phyloP scores from a whole-genome alignment of 345 rosid species.

The Euphorbia tirucalli region DNA sequence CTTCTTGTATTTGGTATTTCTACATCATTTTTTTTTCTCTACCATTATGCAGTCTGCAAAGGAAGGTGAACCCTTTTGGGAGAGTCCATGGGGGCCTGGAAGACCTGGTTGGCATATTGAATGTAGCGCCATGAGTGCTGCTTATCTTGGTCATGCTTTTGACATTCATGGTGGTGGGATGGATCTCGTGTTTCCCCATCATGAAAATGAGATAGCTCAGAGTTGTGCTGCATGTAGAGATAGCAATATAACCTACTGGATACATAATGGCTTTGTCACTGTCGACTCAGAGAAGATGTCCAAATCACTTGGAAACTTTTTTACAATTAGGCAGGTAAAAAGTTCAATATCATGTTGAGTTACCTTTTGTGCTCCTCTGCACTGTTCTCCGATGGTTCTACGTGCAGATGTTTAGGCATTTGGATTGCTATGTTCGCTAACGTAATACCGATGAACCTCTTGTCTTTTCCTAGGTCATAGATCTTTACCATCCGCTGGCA shows the following conservation, averaged over 20 bases:
- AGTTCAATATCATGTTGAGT: not conserved
- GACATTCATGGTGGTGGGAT: conserved; percentile 98
- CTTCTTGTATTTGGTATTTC: not conserved
- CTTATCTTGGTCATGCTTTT: conserved; percentile 80
- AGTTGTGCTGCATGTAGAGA: conserved; percentile 86
- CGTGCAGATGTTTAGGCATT: not conserved
- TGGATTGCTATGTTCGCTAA: not conserved
- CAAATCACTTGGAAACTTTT: conserved; percentile 93
- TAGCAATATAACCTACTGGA: conserved; percentile 80
- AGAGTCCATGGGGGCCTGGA: conserved; percentile 98
- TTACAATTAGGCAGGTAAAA: conserved; percentile 87
- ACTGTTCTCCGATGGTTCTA: not conserved
- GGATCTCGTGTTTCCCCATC: conserved; percentile 99
- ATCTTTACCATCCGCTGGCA: conserved; percentile 83
- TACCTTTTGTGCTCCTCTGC: not conserved
- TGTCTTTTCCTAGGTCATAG: conserved; percentile 53
- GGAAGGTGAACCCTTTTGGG: conserved; percentile 91
- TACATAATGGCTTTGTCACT: conserved; percentile 95
- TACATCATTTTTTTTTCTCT: not conserved
- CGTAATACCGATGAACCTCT: conserved; percentile 8
- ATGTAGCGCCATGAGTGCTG: conserved; percentile 94
- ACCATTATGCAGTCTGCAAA: conserved; percentile 60
- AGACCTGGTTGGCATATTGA: conserved; percentile 99
- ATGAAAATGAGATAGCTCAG: conserved; percentile 97
- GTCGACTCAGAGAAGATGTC: conserved; percentile 98